Evolutionary conservation across 106 monocot species (phyloP).

Genomic region (Dendrobium chrysotoxum): DNA sequence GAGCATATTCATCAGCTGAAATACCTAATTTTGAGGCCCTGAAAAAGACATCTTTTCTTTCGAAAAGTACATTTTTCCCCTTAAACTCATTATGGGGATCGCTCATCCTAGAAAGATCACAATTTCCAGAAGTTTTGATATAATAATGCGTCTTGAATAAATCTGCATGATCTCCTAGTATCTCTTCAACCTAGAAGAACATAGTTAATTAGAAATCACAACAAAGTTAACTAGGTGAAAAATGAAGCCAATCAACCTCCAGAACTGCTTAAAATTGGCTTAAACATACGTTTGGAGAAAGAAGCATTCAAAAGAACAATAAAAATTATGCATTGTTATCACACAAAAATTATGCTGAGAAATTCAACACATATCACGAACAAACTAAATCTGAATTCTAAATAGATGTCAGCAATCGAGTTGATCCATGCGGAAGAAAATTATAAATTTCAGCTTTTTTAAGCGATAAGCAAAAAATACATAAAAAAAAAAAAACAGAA

Average conservation of each 20-base stretch:
- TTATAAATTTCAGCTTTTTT: not conserved
- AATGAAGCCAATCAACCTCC: not conserved
- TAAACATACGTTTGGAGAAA: not conserved
- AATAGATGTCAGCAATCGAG: no score
- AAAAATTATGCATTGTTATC: not conserved
- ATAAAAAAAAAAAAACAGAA: not conserved
- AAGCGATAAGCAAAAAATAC: not conserved
- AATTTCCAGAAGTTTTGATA: slow-evolving; percentile 82
- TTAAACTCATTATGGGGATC: slow-evolving; percentile 91
- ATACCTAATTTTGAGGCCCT: slow-evolving; percentile 57
- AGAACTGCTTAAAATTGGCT: not conserved
- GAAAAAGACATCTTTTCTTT: slow-evolving; percentile 38
- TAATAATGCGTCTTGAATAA: slow-evolving; percentile 92
- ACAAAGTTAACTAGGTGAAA: not conserved
- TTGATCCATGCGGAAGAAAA: not conserved
- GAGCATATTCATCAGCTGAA: slow-evolving; percentile 63
- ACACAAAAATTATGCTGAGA: not conserved
- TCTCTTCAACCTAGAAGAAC: slow-evolving; percentile 60
- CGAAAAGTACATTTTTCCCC: slow-evolving; percentile 76
- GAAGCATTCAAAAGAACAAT: not conserved
- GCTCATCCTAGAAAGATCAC: slow-evolving; percentile 89
- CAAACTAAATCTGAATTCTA: not conserved
- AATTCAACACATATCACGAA: not conserved
- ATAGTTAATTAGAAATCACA: slow-evolving; percentile 2
- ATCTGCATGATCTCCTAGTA: slow-evolving; percentile 49